Evolutionary conservation across 1,284 basidiomycete genomes (phyloP).

Genomic region (Melampsora larici-populina): DNA sequence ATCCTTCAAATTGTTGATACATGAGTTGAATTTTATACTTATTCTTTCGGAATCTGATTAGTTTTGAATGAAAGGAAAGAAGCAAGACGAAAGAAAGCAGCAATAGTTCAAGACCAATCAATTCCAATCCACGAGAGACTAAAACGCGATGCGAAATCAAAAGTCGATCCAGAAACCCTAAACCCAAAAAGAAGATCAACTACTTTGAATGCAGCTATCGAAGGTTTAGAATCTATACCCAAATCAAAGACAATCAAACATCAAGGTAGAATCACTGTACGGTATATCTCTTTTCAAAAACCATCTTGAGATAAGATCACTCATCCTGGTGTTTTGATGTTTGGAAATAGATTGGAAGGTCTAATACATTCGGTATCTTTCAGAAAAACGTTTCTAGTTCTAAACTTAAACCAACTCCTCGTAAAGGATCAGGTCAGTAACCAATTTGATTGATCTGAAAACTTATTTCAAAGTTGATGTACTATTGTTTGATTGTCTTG

Average conservation of each 20-base stretch:
- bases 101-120: not conserved
- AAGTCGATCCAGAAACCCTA: not conserved
- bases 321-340: not conserved
- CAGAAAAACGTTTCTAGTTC: not conserved
- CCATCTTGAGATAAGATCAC: too few species aligned
- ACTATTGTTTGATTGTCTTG: not conserved
- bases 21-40: not conserved
- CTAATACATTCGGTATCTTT: not conserved
- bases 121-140: not conserved
- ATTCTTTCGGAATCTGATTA: not conserved
- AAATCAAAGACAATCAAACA: not conserved
- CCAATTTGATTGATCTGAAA: not conserved
- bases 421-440: constrained; percentile 5
- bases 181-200: not conserved
- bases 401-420: not conserved
- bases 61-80: not conserved
- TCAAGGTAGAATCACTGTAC: constrained; percentile 4
- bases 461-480: not conserved
- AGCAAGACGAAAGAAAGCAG: not conserved
- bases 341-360: not conserved
- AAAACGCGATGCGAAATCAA: not conserved
- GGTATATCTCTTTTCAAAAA: not conserved
- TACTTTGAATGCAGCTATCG: not conserved
- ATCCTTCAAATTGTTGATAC: too few species aligned
- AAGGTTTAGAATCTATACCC: not conserved